These are phyloP conservation scores for Simplicillium aogashimaense DNA, from an alignment of 2,329 filamentous ascomycete species.

Conservation along the genomic window DNA sequence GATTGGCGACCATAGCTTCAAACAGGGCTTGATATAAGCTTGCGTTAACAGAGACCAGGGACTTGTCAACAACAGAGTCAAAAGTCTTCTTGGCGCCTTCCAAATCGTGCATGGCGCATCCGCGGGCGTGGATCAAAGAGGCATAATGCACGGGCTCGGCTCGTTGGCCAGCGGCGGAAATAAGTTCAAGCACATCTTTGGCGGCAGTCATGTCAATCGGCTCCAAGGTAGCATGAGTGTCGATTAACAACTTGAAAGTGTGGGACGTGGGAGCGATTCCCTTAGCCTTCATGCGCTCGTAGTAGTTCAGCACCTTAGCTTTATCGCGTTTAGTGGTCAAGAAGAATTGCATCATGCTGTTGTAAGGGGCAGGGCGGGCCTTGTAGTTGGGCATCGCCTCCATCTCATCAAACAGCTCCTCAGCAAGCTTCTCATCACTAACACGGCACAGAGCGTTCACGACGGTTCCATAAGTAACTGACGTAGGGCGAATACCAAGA, in stretches of 20 bases:
- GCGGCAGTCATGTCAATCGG: slow-evolving; percentile 82
- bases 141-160: slow-evolving; percentile 94
- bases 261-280: slow-evolving; percentile 87
- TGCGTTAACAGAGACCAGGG: slow-evolving; percentile 60
- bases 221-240: slow-evolving; percentile 89
- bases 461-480: slow-evolving; percentile 95
- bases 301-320: slow-evolving; percentile 86
- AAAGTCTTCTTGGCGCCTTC: slow-evolving; percentile 73
- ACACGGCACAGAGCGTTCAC: slow-evolving; percentile 97
- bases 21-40: slow-evolving; percentile 96
- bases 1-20: slow-evolving; percentile 93
- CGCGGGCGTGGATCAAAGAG: slow-evolving; percentile 89
- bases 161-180: slow-evolving; percentile 61
- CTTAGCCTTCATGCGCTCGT: slow-evolving; percentile 83
- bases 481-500: slow-evolving; percentile 87
- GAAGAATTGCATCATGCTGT: slow-evolving; percentile 99
- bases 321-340: slow-evolving; percentile 95
- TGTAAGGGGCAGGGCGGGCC: slow-evolving; percentile 91
- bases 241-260: slow-evolving; percentile 95
- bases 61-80: slow-evolving; percentile 63
- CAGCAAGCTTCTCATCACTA: slow-evolving; percentile 94
- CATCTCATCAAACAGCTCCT: slow-evolving; percentile 98
- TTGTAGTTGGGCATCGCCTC: slow-evolving; percentile 99
- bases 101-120: slow-evolving; percentile 89
- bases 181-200: slow-evolving; percentile 70